Conservation (phyloP, 2,329 filamentous ascomycete species). For the Geosmithia flava region DNA sequence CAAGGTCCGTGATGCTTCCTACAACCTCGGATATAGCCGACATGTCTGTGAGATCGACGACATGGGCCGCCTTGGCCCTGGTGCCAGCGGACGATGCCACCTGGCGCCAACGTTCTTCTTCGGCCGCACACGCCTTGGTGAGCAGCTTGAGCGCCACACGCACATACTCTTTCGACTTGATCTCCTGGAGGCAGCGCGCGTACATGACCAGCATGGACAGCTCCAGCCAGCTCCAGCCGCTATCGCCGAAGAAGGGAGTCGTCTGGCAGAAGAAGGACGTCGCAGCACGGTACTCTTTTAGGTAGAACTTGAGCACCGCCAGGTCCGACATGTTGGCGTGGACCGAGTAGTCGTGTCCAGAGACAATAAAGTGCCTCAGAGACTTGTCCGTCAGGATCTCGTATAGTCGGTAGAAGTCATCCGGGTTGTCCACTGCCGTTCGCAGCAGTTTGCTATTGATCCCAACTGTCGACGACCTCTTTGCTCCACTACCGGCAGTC, state of each 20-base stretch:
- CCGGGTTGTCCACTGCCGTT: conserved; percentile 46
- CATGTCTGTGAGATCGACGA: conserved; percentile 10
- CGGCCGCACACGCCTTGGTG: conserved; percentile 48
- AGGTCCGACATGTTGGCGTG: conserved; percentile 74
- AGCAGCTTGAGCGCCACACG: conserved; percentile 63
- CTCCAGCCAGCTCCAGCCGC: conserved; percentile 69
- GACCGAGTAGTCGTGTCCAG: conserved; percentile 65
- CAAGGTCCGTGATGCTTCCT: conserved; percentile 30
- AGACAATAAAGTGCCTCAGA: conserved; percentile 69
- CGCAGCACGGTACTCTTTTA: conserved; percentile 61
- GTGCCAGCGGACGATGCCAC: conserved; percentile 7
- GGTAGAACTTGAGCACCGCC: conserved; percentile 68
- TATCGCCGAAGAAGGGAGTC: conserved; percentile 65
- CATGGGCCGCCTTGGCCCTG: conserved; percentile 2
- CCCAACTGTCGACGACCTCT: conserved; percentile 9
- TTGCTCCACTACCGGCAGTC: conserved; percentile 1
- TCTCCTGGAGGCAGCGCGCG: conserved; percentile 64
- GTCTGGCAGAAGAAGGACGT: conserved; percentile 68
- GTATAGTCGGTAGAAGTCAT: conserved; percentile 55
- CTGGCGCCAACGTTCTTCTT: conserved; percentile 27
- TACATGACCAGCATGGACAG: conserved; percentile 79
- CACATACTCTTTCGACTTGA: conserved; percentile 67
- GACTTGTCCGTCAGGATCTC: conserved; percentile 76
- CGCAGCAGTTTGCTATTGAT: conserved; percentile 38
- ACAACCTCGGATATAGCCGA: conserved; percentile 34